Evolutionary conservation across 208 protist species (phyloP).

Genomic region (Leishmania lainsoni): DNA sequence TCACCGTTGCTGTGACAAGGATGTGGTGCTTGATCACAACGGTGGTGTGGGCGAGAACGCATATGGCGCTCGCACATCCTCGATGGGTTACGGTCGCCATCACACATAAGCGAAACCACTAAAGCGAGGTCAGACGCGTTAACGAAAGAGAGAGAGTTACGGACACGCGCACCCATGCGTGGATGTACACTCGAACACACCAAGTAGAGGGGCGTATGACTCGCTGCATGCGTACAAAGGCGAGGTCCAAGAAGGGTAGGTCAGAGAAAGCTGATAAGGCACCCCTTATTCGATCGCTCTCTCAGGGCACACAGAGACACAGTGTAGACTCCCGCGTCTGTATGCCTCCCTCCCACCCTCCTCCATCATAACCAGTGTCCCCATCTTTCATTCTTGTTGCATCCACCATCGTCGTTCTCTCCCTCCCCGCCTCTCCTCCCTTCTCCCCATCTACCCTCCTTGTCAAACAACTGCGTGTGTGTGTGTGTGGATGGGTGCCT

Average conservation of each 20-base stretch:
- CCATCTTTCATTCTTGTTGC: conserved; percentile 7
- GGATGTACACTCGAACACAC: background rate
- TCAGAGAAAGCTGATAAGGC: background rate
- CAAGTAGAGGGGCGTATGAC: background rate
- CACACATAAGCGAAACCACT: background rate
- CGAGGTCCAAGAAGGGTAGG: background rate
- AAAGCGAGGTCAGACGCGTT: background rate
- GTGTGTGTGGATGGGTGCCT: conserved; percentile 1
- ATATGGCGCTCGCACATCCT: background rate
- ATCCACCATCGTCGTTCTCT: background rate
- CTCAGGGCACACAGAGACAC: background rate
- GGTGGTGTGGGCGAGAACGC: background rate
- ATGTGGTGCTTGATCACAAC: background rate
- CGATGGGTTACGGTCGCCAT: background rate
- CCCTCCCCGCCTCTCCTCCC: background rate
- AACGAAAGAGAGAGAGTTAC: no score
- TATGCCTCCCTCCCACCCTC: background rate
- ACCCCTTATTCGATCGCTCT: background rate
- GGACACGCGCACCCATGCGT: background rate
- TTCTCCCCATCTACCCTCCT: background rate
- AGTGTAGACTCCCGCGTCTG: background rate
- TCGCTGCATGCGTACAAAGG: background rate
- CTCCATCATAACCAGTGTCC: conserved; percentile 2
- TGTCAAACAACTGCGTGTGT: background rate
- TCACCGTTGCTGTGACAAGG: background rate